Evolutionary conservation across 2,329 filamentous ascomycete genomes (phyloP), one percentile per base, ranked within the genome.

Genomic region (Harringtonia aguacate): DNA sequence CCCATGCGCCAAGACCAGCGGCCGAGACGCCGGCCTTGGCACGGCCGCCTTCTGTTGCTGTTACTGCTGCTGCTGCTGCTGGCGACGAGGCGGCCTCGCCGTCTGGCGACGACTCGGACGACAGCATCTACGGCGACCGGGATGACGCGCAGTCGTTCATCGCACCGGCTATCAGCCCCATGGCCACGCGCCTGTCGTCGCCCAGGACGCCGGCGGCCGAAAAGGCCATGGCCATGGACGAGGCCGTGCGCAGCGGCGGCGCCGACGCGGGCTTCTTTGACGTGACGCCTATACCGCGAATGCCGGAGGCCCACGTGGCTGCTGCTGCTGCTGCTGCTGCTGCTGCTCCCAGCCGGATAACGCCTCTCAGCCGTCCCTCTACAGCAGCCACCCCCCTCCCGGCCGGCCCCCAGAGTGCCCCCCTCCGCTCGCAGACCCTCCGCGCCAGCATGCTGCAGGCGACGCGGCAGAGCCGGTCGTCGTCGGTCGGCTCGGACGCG

Each of bases 121-220:
- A 63, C 35, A 46, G 38, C 34, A 46, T 53, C 24, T 65, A 66
- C 27, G 62, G 64, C 39, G 69, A 73, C 37, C 64, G 72, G 45
- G 74, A 79, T 52, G 73, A 73, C 50, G 76, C 72, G 5, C 73
- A 77, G 50, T 75, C 74, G 8, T 67, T 79, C 37, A 66, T 81
- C 40, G 75, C 77, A 54, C 73, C 75, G 3, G 67, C 75, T 21
- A 69, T 81, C 49, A 79, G 75, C 55, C 66, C 67, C 8, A 64
- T 65, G 20, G 77, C 75, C 9, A 74, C 72, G 5, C 70, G 74
- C 38, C 61, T 79, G 33, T 73, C 73, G 13, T 70, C 72, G 4
- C 61, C 68, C 6, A 68, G 63, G 44, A 79, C 74, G 0, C 72
- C 75, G 7, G 74, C 73, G 4, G 65, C 68, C 24, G 77, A 80